Evolutionary conservation across 2,329 filamentous ascomycete species (phyloP).

Genomic region (Alternaria metachromatica): DNA sequence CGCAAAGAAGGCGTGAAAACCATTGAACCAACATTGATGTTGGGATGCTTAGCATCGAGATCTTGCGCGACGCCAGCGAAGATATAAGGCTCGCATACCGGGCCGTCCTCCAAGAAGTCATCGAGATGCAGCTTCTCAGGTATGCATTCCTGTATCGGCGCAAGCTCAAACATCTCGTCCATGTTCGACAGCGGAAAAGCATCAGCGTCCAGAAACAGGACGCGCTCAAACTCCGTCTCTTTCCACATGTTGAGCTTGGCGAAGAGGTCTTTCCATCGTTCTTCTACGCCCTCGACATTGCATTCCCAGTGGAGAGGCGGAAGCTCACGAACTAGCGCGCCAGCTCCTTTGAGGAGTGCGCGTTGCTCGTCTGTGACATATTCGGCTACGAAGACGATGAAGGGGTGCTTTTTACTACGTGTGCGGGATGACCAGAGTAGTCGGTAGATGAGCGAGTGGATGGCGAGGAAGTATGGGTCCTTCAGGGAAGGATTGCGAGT

Average conservation of each 20-base stretch:
- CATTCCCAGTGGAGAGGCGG: slow-evolving; percentile 36
- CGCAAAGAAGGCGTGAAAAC: slow-evolving; percentile 37
- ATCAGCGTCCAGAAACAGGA: slow-evolving; percentile 45
- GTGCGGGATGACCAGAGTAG: slow-evolving; percentile 41
- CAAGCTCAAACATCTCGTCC: slow-evolving; percentile 40
- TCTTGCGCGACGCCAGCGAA: slow-evolving; percentile 38
- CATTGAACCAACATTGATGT: slow-evolving; percentile 45
- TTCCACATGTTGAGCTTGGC: slow-evolving; percentile 48
- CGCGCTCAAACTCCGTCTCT: slow-evolving; percentile 38
- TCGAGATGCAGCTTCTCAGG: slow-evolving; percentile 30
- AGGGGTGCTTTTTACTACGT: slow-evolving; percentile 32
- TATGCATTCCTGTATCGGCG: slow-evolving; percentile 27
- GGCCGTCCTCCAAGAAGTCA: slow-evolving; percentile 29
- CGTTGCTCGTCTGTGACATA: slow-evolving; percentile 42
- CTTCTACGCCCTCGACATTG: slow-evolving; percentile 25
- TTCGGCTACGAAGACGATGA: slow-evolving; percentile 45
- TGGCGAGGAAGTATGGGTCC: slow-evolving; percentile 46
- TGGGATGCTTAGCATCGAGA: slow-evolving; percentile 14
- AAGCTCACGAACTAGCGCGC: slow-evolving; percentile 44
- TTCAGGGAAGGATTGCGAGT: slow-evolving; percentile 39
- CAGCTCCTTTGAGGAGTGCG: slow-evolving; percentile 36
- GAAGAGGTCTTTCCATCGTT: slow-evolving; percentile 45
- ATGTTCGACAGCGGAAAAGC: slow-evolving; percentile 40
- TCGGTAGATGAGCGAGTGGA: slow-evolving; percentile 42
- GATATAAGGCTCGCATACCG: slow-evolving; percentile 39